Evolutionary conservation across 2,329 filamentous ascomycete genomes (phyloP).

Genomic region (Aureobasidium pullulans): DNA sequence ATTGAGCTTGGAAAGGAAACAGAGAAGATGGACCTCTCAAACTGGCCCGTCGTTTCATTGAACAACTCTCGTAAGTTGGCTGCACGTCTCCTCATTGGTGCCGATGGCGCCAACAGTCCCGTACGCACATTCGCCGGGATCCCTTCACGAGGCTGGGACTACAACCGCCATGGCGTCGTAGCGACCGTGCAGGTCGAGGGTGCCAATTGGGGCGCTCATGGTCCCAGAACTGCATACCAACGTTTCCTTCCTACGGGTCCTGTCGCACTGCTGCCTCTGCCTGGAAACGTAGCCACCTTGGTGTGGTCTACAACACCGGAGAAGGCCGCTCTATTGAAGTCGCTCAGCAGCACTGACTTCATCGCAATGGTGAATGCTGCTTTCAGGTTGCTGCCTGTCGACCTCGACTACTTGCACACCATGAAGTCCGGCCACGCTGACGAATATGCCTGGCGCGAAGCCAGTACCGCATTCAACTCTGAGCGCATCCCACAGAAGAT

Average conservation of each 20-base stretch:
- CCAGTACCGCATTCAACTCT: constrained; percentile 51
- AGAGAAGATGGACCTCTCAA: constrained; percentile 62
- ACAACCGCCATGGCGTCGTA: constrained; percentile 81
- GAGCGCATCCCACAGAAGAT: constrained; percentile 56
- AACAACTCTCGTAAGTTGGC: constrained; percentile 57
- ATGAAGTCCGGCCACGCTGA: constrained; percentile 46
- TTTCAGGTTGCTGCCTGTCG: constrained; percentile 71
- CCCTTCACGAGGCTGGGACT: constrained; percentile 83
- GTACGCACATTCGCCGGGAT: constrained; percentile 87
- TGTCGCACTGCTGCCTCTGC: constrained; percentile 83
- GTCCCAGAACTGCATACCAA: constrained; percentile 68
- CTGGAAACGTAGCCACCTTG: constrained; percentile 72
- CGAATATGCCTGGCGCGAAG: constrained; percentile 77
- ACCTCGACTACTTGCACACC: constrained; percentile 76
- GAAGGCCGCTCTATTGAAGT: constrained; percentile 72
- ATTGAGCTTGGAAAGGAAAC: constrained; percentile 65
- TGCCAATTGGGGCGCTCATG: constrained; percentile 30
- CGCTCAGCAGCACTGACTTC: constrained; percentile 65
- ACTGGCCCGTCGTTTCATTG: constrained; percentile 80
- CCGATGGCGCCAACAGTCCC: constrained; percentile 90
- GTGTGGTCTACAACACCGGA: constrained; percentile 91
- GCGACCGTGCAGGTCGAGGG: constrained; percentile 71
- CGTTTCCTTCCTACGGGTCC: constrained; percentile 90
- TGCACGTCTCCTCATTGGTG: constrained; percentile 80
- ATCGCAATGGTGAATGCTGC: constrained; percentile 85